Evolutionary conservation across 352 stramenopile species (phyloP), one percentile per base, ranked within the genome.

Genomic region (Pythium rhizo-oryzae): DNA sequence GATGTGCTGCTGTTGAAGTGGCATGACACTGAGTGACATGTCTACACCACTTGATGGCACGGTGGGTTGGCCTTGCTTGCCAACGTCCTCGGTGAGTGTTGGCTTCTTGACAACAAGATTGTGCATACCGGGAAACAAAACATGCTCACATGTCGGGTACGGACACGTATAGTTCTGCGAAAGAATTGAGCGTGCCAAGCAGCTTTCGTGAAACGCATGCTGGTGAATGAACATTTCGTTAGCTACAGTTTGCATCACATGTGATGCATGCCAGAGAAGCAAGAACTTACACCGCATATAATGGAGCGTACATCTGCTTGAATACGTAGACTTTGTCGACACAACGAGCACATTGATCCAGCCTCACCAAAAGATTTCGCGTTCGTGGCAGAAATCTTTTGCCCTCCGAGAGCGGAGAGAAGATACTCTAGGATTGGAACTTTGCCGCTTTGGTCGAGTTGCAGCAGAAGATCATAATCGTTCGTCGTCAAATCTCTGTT

Each of bases 161-260:
- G 85, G 85, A 49, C 85, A 93, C 8, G 19, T 49, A 39, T 90
- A 92, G 21, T 77, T 47, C 57, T 92, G 79, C 9, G 81, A 80
- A 24, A 94, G 58, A 64, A 94, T 75, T 8, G 83, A 90, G n/a
- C 85, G 74, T 4, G 83, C 72, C 30, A 93, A 41, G 50, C 87
- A 94, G 57, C 87, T 92, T 44, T 93, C 85, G 43, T 94, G 87
- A 44, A 93, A 92, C 23, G 77, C 62, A 69, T 94, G 87, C 87
- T 94, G 50, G 60, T 12, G 3, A 13, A 37, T 15, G 9, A 18
- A n/a, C 41, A n/a, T 8, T 8, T 8, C 41, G 39, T 47, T n/a
- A 47, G 41, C 18, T n/a, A n/a, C 8, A 12, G 3, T 41, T 8
- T n/a, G 8, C 18, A 8, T 12, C 41, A n/a, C 13, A 1, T 2